phyloP scores from a whole-genome alignment of 305 asterid genomes.

The Fraxinus velutina region DNA sequence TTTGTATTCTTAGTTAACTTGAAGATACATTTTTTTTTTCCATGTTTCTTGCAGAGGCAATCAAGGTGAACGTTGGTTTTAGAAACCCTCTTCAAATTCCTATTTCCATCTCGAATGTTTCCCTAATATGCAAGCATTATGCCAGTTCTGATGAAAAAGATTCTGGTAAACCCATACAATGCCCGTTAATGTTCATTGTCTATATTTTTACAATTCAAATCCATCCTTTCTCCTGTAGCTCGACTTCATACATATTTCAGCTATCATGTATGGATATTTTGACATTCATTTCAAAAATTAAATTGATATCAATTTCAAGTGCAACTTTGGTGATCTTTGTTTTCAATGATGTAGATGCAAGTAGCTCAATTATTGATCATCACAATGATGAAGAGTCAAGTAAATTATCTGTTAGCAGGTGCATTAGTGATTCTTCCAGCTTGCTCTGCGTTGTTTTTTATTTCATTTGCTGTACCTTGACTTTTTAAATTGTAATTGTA shows the following conservation, averaged over 20 bases:
- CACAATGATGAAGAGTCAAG: conserved; percentile 45
- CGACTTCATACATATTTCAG: background rate
- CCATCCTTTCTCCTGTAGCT: background rate
- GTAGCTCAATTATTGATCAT: conserved; percentile 43
- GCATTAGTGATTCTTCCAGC: conserved; percentile 30
- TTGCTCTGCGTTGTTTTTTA: conserved; percentile 14
- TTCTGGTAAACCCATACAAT: conserved; percentile 45
- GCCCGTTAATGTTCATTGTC: conserved; percentile 8
- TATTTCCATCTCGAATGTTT: conserved; percentile 65
- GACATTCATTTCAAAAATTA: background rate
- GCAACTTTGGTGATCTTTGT: conserved; percentile 22
- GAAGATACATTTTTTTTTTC: conserved; percentile 20
- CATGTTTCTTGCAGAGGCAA: conserved; percentile 62
- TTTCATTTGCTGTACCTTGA: conserved; percentile 15
- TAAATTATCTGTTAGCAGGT: conserved; percentile 54
- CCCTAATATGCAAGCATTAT: conserved; percentile 79
- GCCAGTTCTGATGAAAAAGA: conserved; percentile 39
- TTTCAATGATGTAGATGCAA: conserved; percentile 46
- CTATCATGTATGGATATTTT: background rate
- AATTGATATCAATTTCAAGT: conserved; percentile 19
- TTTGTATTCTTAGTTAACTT: conserved; percentile 21
- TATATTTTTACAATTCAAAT: background rate
- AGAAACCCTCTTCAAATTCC: conserved; percentile 95
- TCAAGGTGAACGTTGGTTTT: conserved; percentile 72
- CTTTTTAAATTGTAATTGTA: conserved; percentile 19